A percentile compares a stretch with the other conserved stretches of the same genome.
These are phyloP conservation scores for Trichoderma sp. DNA, from an alignment of 2,329 filamentous ascomycete species.

Conservation along the genomic window DNA sequence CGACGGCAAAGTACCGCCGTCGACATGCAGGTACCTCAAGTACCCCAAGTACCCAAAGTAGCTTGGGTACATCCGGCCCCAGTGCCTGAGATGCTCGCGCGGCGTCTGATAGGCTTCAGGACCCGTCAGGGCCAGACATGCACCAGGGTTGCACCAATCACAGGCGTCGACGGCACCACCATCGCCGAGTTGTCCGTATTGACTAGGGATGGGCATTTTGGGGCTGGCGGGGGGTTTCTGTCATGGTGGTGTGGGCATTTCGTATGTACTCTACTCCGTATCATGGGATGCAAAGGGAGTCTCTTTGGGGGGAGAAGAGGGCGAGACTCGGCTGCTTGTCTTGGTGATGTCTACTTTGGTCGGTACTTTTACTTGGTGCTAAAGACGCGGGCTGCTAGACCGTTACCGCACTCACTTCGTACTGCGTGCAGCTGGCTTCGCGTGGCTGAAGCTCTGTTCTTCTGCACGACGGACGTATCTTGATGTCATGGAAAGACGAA, in stretches of 20 bases:
- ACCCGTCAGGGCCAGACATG: conserved; percentile 1
- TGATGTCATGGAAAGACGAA: conserved; percentile 3
- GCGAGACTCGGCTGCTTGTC: neutral
- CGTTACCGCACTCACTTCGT: neutral
- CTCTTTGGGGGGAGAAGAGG: neutral
- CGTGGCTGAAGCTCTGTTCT: conserved; percentile 4
- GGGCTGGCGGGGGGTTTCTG: neutral
- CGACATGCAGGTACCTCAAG: conserved; percentile 12
- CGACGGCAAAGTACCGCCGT: conserved; percentile 16
- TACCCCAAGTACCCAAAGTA: conserved; percentile 3
- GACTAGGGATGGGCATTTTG: neutral
- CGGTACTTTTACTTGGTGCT: neutral
- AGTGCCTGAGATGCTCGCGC: neutral
- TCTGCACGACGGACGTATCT: neutral
- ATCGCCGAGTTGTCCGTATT: conserved; percentile 18
- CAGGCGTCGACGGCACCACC: neutral
- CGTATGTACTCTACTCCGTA: neutral
- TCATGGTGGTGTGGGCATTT: conserved; percentile 7
- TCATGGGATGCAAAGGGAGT: neutral
- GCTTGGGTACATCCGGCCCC: neutral
- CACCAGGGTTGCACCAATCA: conserved; percentile 7
- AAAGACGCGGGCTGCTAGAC: neutral
- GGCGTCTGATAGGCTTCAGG: conserved; percentile 2
- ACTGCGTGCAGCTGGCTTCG: neutral
- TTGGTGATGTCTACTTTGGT: neutral